A percentile compares a stretch with the other conserved stretches of the same genome.
Evolutionary conservation across 805 yeast genomes (phyloP).

Genomic region (Candida nonsorbophila): DNA sequence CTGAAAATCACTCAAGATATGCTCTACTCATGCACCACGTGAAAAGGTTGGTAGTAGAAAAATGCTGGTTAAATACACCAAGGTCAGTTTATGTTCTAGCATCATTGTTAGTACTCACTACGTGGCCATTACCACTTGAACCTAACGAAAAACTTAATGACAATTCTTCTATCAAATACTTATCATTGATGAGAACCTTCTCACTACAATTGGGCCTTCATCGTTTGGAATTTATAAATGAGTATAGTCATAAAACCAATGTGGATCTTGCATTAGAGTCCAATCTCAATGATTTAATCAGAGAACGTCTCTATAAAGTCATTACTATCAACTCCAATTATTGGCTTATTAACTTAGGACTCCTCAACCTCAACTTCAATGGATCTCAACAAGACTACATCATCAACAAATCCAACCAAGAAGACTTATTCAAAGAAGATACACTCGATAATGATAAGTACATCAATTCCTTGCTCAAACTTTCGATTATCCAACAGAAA

Average conservation of each 20-base stretch:
- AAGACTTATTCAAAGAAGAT: conserved; percentile 14
- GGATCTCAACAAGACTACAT: conserved; percentile 33
- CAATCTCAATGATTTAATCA: conserved; percentile 26
- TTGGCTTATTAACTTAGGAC: conserved; percentile 37
- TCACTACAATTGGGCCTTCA: conserved; percentile 40
- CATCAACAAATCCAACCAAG: conserved; percentile 23
- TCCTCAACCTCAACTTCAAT: conserved; percentile 24
- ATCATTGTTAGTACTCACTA: conserved; percentile 35
- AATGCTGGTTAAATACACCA: conserved; percentile 42
- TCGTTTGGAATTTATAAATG: conserved; percentile 34
- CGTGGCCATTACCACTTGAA: conserved; percentile 38
- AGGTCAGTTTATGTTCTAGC: conserved; percentile 35
- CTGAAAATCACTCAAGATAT: conserved; percentile 5
- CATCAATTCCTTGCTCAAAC: conserved; percentile 19
- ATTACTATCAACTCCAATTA: conserved; percentile 38
- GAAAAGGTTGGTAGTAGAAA: conserved; percentile 32
- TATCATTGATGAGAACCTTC: conserved; percentile 33
- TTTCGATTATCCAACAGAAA: conserved; percentile 35
- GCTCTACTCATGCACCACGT: conserved; percentile 24
- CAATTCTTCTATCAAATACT: conserved; percentile 29
- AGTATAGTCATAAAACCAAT: conserved; percentile 32
- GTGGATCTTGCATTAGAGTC: conserved; percentile 18
- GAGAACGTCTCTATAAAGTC: conserved; percentile 39
- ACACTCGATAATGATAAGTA: conserved; percentile 13
- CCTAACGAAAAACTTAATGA: conserved; percentile 19